Evolutionary conservation across 2,329 filamentous ascomycete species (phyloP).

Genomic region (Xylariales sp.): DNA sequence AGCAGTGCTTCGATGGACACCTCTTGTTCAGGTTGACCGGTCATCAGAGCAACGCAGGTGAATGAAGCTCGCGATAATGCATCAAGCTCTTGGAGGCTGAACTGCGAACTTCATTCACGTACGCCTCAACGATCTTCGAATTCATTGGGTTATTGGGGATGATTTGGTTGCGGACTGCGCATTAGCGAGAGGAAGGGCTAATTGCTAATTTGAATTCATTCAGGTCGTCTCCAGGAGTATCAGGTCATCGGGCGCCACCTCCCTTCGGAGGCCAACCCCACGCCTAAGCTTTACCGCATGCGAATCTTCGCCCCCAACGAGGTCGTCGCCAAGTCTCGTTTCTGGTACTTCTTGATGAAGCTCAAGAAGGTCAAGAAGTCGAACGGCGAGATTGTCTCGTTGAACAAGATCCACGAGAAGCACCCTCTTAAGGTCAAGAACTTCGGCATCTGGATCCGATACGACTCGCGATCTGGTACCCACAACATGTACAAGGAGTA

Average conservation of each 20-base stretch:
- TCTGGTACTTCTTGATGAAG: constrained; percentile 99
- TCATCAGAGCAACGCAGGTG: too few species aligned
- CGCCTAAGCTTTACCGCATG: constrained; percentile 99
- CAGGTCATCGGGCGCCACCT: constrained; percentile 99
- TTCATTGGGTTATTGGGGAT: too few species aligned
- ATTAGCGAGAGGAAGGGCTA: too few species aligned
- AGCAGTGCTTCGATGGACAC: too few species aligned
- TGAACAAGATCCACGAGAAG: constrained; percentile 99
- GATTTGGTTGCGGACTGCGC: too few species aligned
- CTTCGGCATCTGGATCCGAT: constrained; percentile 99
- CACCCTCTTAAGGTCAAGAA: constrained; percentile 99
- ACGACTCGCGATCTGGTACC: constrained; percentile 98
- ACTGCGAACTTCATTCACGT: too few species aligned
- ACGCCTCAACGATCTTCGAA: too few species aligned
- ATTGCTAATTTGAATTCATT: too few species aligned
- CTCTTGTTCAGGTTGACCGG: too few species aligned
- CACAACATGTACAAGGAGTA: constrained; percentile 99
- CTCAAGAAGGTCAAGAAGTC: constrained; percentile 99
- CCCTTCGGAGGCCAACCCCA: constrained; percentile 95
- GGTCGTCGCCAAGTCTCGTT: constrained; percentile 98
- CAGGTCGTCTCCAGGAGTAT: constrained; percentile 99
- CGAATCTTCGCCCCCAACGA: constrained; percentile 98
- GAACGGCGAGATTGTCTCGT: constrained; percentile 96
- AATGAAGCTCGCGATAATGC: too few species aligned
- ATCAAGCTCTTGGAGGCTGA: too few species aligned